These are phyloP conservation scores for Phalaenopsis hybrid DNA, from an alignment of 116 monocot species.

Conservation along the genomic window DNA sequence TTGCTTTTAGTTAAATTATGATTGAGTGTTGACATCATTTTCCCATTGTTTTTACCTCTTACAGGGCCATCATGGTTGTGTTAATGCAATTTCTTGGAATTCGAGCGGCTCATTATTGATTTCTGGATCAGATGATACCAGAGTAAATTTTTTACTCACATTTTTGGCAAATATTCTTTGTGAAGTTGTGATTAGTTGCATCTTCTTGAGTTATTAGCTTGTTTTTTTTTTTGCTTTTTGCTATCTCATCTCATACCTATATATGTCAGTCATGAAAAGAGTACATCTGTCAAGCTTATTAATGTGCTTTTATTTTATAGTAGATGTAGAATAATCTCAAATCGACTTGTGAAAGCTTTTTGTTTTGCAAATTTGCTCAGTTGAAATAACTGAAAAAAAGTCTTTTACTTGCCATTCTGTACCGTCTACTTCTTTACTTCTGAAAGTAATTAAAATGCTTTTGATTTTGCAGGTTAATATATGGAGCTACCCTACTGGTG, in stretches of 20 bases:
- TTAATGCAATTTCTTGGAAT: conserved; percentile 94
- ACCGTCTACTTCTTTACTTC: background rate
- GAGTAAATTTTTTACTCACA: conserved; percentile 33
- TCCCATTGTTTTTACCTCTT: background rate
- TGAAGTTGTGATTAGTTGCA: background rate
- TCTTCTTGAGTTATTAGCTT: too few species aligned
- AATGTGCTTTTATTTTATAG: background rate
- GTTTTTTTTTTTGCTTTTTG: conserved; percentile 3
- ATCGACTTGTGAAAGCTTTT: background rate
- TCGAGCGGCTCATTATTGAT: conserved; percentile 74
- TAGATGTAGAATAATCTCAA: background rate
- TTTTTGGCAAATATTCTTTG: background rate
- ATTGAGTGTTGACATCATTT: too few species aligned
- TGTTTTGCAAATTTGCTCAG: background rate
- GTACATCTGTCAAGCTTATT: background rate
- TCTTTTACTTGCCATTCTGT: background rate
- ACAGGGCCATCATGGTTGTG: conserved; percentile 95
- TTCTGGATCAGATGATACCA: conserved; percentile 93
- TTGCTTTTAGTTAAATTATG: background rate
- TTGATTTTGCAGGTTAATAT: conserved; percentile 59
- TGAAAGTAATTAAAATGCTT: background rate
- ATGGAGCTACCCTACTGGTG: conserved; percentile 62
- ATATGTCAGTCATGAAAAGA: background rate
- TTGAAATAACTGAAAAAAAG: background rate
- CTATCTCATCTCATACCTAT: background rate